Conservation (phyloP, 2,329 filamentous ascomycete species). For the Dothidotthia symphoricarpi region DNA sequence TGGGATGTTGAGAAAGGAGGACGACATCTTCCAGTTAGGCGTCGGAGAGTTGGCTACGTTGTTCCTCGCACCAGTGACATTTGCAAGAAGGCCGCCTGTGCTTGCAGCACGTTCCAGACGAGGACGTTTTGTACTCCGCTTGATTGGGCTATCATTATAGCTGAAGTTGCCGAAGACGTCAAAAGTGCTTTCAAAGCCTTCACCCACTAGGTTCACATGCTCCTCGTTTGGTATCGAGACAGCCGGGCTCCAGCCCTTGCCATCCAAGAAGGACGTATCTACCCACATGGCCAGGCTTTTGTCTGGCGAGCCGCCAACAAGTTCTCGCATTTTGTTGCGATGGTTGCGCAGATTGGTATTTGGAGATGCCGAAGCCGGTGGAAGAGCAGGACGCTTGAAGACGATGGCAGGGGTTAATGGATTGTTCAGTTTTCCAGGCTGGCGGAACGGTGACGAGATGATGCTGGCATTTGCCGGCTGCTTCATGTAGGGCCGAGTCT, state of each 20-base stretch:
- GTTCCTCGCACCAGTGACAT: constrained; percentile 57
- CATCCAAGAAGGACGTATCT: constrained; percentile 49
- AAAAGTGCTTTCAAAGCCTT: constrained; percentile 53
- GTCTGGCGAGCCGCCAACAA: constrained; percentile 73
- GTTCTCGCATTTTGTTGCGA: constrained; percentile 74
- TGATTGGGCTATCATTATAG: constrained; percentile 63
- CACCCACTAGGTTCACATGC: constrained; percentile 52
- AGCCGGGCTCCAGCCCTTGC: constrained; percentile 60
- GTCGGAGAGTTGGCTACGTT: constrained; percentile 42
- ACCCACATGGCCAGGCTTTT: constrained; percentile 55
- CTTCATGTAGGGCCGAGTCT: constrained; percentile 57
- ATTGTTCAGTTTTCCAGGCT: constrained; percentile 45
- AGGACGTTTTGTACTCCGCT: constrained; percentile 57
- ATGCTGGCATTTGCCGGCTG: constrained; percentile 41
- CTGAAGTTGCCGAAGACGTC: constrained; percentile 59
- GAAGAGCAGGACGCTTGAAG: constrained; percentile 65
- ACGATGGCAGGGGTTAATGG: constrained; percentile 83
- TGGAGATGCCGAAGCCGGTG: constrained; percentile 78
- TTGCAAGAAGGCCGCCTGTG: constrained; percentile 61
- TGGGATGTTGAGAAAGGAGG: constrained; percentile 39
- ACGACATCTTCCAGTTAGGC: constrained; percentile 37
- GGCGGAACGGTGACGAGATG: constrained; percentile 45
- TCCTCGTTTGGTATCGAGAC: constrained; percentile 63
- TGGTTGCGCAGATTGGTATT: constrained; percentile 90
- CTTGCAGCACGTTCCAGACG: constrained; percentile 62